Evolutionary conservation across 1,284 basidiomycete species (phyloP), one percentile per base, ranked within the genome.

Genomic region (Ganoderma resinaceum): DNA sequence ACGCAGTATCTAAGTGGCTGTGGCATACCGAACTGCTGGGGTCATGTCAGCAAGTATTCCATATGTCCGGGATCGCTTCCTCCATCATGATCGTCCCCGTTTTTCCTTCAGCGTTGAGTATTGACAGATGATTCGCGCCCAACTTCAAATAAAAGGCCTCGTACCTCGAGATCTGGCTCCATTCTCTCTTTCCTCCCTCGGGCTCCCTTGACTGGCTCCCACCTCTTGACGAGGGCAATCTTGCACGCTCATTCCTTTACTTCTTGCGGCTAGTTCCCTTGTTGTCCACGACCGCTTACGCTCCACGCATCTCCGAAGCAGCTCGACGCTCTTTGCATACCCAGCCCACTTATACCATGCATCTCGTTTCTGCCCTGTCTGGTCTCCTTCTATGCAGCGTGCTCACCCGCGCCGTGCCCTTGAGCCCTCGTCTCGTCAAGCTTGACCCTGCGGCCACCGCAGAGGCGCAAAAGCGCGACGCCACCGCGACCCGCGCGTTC

Each of bases 381-480:
- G 29, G 23, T 12, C 58, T 60, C 11, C 37, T 60, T 7, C 26
- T 60, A 14, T 60, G 58, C 37, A 38, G 58, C 37, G 37, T 38
- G 12, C 58, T 60, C 26, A n/a, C 38, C 37, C 58, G 37, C 3
- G 40, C 55, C 55, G 40, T n/a, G n/a, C 63, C 40, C n/a, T 43
- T 58, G 6, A 31, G 42, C 40, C 40, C 55, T 37, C 55, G 53
- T 49, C 57, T 42, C 40, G 52, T 55, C 57, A 42, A 8, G 1
- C 61, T 66, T 33, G 65, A 66, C 53, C 61, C 52, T 7, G 31
- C 40, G 16, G 65, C 65, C 2, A 62, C 65, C 31, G 53, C 52
- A 9, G 61, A 66, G 60, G 65, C 65, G 4, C 60, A 66, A 20
- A 52, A 35, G 60, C 65, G 65, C 40, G 65, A 66, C 35, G 61